Base-by-base conservation (phyloP, 805 yeast species). In the Yarrowia divulgata region DNA sequence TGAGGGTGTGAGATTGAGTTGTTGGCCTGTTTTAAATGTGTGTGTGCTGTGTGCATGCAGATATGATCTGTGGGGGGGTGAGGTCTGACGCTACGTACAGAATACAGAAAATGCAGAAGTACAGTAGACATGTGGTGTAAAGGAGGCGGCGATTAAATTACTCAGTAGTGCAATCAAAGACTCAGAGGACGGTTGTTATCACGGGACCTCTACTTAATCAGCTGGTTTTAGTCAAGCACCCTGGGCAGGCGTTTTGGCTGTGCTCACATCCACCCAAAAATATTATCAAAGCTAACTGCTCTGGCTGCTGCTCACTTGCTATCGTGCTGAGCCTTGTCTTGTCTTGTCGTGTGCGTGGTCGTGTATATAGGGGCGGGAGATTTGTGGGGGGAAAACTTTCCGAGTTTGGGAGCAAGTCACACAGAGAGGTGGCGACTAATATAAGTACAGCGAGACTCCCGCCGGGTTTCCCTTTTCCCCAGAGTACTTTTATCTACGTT, bases 1-100 rank as follows among this genome's bases (percentile, higher is more conserved):
- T 7, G 49, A 12, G 46, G 18, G 46, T 6, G n/a, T 43, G 46
- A 19, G 45, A 37, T 54, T 37, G 54, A 54, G 62, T 37, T 54
- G 62, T 37, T 19, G 19, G 46, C 18, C 16, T 19, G 43, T 35
- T 39, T 14, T 10, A 43, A 12, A 23, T 23, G 29, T 23, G 29
- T 2, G 29, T 23, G 29, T 23, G 46, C 10, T 43, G 23, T 10
- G 43, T 35, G 42, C 42, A 35, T 52, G 58, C 58, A 52, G 58
- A 52, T 52, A 52, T 37, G 58, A 52, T 52, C 58, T 52, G 58
- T 52, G 58, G 58, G 58, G 58, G 57, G 37, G 16, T 16, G 12
- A 14, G 18, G 42, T 18, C 40, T 35, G 57, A 52, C 18, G 23
- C 23, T n/a, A 29, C 12, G 4, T 16, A 4, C 8, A 14, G 2